Percentiles rank a stretch among this genome's conserved stretches.
phyloP scores from a whole-genome alignment of 2,329 filamentous ascomycete genomes.

The Pestalotiopsis sp. region DNA sequence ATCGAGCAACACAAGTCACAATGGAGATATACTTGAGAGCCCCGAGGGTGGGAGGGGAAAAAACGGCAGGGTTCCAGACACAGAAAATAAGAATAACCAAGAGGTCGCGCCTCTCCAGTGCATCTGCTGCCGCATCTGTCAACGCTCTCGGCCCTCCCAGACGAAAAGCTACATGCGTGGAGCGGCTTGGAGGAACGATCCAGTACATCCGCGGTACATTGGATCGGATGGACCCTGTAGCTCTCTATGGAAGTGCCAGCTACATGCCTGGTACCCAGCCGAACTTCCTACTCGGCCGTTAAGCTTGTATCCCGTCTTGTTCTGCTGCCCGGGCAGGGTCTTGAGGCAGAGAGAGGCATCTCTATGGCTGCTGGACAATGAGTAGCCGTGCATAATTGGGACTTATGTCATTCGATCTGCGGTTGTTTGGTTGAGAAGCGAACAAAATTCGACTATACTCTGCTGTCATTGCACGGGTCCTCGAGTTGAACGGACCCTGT shows the following conservation, averaged over 20 bases:
- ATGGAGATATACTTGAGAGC: neutral
- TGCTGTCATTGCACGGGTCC: neutral
- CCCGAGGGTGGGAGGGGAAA: neutral
- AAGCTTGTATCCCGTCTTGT: neutral
- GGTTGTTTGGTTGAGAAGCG: neutral
- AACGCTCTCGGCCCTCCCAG: constrained; percentile 8
- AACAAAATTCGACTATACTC: neutral
- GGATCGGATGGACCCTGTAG: neutral
- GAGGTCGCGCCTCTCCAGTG: neutral
- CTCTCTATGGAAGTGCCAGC: neutral
- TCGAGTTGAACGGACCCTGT: neutral
- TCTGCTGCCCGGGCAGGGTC: neutral
- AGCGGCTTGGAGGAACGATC: neutral
- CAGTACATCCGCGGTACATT: constrained; percentile 11
- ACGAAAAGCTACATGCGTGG: constrained; percentile 6
- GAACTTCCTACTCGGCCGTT: neutral
- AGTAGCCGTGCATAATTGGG: neutral
- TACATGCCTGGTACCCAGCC: neutral
- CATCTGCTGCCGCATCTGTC: constrained; percentile 9
- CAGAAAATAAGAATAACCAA: neutral
- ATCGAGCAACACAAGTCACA: neutral
- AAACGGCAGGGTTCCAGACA: neutral
- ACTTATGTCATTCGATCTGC: neutral
- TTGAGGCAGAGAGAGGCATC: neutral
- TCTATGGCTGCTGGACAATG: neutral